A percentile compares a stretch with the other conserved stretches of the same genome.
Conservation (phyloP, 345 rosid genomes). For the Leavenworthia alabamica region DNA sequence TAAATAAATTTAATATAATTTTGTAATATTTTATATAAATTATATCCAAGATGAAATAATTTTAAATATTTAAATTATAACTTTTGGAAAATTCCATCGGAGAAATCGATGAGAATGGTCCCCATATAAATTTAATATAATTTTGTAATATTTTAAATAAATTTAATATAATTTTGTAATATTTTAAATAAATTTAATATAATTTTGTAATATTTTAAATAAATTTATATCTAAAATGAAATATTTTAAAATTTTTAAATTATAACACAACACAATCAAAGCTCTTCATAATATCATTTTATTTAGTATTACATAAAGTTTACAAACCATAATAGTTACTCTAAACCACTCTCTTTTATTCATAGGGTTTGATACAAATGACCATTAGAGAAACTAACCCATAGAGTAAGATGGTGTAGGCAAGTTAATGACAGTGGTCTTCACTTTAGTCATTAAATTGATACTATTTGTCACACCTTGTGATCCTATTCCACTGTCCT, state of each 20-base stretch:
- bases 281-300: constrained; percentile 12
- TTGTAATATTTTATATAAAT: too few species aligned
- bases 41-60: too few species aligned
- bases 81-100: neutral
- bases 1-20: too few species aligned
- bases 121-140: too few species aligned
- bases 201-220: too few species aligned
- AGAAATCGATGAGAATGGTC: constrained; percentile 17
- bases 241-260: neutral
- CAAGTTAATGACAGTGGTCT: constrained; percentile 86
- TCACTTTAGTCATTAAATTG: constrained; percentile 88
- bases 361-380: constrained; percentile 15
- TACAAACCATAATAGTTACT: constrained; percentile 22
- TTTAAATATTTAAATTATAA: neutral
- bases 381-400: constrained; percentile 60
- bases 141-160: too few species aligned
- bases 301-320: constrained; percentile 18
- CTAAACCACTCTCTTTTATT: constrained; percentile 29
- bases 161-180: too few species aligned
- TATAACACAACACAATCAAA: constrained; percentile 19
- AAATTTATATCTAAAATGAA: too few species aligned
- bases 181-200: too few species aligned
- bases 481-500: constrained; percentile 98
- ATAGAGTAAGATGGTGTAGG: constrained; percentile 88
- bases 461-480: constrained; percentile 98